These are phyloP conservation scores for Leccinum uliginosum DNA, from an alignment of 768 basidiomycete genomes.

Conservation along the genomic window DNA sequence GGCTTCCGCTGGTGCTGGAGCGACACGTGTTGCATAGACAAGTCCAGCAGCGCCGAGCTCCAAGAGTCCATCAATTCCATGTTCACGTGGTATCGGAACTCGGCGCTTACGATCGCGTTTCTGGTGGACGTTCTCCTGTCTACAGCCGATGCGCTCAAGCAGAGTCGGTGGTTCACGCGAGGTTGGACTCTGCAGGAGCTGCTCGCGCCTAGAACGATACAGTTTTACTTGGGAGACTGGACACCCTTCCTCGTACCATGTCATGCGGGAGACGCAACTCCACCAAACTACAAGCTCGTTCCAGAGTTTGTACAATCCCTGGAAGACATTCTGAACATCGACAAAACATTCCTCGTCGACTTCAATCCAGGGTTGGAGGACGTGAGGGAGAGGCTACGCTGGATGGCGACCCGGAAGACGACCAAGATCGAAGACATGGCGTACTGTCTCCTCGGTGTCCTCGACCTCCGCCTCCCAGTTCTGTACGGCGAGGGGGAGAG, in stretches of 20 bases:
- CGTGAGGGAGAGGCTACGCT: slow-evolving; percentile 25
- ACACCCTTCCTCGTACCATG: slow-evolving; percentile 9
- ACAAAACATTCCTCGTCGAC: slow-evolving; percentile 16
- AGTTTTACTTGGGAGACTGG: slow-evolving; percentile 26
- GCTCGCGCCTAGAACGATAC: slow-evolving; percentile 23
- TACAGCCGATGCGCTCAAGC: slow-evolving; percentile 12
- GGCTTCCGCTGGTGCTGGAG: slow-evolving; percentile 27
- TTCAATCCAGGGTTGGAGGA: slow-evolving; percentile 24
- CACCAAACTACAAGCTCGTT: slow-evolving; percentile 21
- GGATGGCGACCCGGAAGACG: slow-evolving; percentile 27
- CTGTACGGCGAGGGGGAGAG: slow-evolving; percentile 23
- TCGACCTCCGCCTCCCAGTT: slow-evolving; percentile 26
- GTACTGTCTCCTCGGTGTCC: slow-evolving; percentile 29
- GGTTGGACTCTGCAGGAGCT: slow-evolving; percentile 30
- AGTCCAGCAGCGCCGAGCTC: slow-evolving; percentile 27
- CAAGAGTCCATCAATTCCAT: slow-evolving; percentile 31
- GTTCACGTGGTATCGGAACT: slow-evolving; percentile 31
- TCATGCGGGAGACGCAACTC: neutral
- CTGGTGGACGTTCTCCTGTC: slow-evolving; percentile 18
- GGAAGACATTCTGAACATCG: slow-evolving; percentile 15
- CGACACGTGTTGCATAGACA: slow-evolving; percentile 31
- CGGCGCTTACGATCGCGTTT: slow-evolving; percentile 29
- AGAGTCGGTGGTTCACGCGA: slow-evolving; percentile 23
- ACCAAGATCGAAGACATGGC: slow-evolving; percentile 28
- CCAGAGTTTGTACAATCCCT: slow-evolving; percentile 18